Conservation (phyloP, 2,329 filamentous ascomycete genomes). For the Ceratocystiopsis minuta region DNA sequence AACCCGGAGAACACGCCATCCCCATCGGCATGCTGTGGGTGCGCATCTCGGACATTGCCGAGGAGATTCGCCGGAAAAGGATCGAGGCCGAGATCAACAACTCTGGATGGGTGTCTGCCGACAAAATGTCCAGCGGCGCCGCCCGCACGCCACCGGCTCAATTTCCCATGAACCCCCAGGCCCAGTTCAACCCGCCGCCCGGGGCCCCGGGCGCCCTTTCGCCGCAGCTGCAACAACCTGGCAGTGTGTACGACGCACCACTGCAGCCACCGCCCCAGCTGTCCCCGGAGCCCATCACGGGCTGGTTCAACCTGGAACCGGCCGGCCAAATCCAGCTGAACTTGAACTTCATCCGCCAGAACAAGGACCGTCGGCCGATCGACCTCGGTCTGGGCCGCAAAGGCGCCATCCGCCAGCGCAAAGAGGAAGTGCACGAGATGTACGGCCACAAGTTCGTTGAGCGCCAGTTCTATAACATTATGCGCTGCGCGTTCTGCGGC, state of each 20-base stretch:
- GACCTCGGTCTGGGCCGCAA: slow-evolving; percentile 86
- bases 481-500: slow-evolving; percentile 94
- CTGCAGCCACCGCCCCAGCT: slow-evolving; percentile 29
- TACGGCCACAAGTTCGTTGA: slow-evolving; percentile 98
- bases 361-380: slow-evolving; percentile 62
- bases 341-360: slow-evolving; percentile 82
- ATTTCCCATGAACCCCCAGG: slow-evolving; percentile 37
- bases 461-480: slow-evolving; percentile 99
- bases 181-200: slow-evolving; percentile 27
- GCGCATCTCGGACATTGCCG: slow-evolving; percentile 87
- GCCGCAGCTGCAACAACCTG: slow-evolving; percentile 10
- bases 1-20: slow-evolving; percentile 72
- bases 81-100: slow-evolving; percentile 91
- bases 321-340: slow-evolving; percentile 82
- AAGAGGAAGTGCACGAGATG: slow-evolving; percentile 96
- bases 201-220: slow-evolving; percentile 18
- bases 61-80: slow-evolving; percentile 93
- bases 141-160: slow-evolving; percentile 30
- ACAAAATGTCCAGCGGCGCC: slow-evolving; percentile 57
- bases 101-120: slow-evolving; percentile 92
- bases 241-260: slow-evolving; percentile 10
- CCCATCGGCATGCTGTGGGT: slow-evolving; percentile 95
- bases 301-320: slow-evolving; percentile 94
- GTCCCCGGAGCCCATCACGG: slow-evolving; percentile 53
- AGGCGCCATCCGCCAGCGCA: slow-evolving; percentile 89